These are phyloP conservation scores for Cryptosporidium xiaoi DNA, from an alignment of 169 alveolate genomes.

Conservation along the genomic window DNA sequence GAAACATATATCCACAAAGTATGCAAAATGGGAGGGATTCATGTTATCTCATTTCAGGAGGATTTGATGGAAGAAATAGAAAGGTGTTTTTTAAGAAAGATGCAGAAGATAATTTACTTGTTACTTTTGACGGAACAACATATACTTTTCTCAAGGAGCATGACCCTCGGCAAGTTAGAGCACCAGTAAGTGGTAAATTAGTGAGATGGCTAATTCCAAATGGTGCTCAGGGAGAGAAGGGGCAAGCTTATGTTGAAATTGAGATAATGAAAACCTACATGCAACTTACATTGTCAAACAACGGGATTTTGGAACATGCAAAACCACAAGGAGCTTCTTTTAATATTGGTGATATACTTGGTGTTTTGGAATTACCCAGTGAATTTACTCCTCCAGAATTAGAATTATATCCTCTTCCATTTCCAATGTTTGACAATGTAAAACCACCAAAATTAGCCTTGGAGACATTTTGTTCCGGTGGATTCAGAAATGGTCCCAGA, in stretches of 20 bases:
- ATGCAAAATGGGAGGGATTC: conserved; percentile 65
- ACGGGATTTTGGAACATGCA: conserved; percentile 81
- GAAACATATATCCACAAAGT: conserved; percentile 69
- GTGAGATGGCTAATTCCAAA: conserved; percentile 80
- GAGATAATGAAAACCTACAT: conserved; percentile 88
- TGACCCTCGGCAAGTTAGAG: conserved; percentile 78
- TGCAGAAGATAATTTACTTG: conserved; percentile 76
- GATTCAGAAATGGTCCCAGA: conserved; percentile 59
- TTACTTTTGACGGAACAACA: conserved; percentile 78
- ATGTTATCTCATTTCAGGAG: conserved; percentile 76
- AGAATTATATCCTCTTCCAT: conserved; percentile 53
- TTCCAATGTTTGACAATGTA: conserved; percentile 18
- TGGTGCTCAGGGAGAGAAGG: conserved; percentile 79
- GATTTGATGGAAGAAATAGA: conserved; percentile 78
- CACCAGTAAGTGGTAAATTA: conserved; percentile 78
- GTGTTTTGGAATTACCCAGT: conserved; percentile 40
- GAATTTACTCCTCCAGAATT: conserved; percentile 48
- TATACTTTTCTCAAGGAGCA: conserved; percentile 76
- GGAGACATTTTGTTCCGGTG: conserved; percentile 68
- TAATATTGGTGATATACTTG: conserved; percentile 82
- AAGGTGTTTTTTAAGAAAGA: conserved; percentile 76
- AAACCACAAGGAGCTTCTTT: conserved; percentile 83
- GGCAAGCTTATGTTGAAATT: conserved; percentile 83
- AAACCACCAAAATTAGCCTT: conserved; percentile 54
- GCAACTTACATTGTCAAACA: conserved; percentile 81